phyloP scores from a whole-genome alignment of 169 alveolate genomes.

The Plasmodium berghei region DNA sequence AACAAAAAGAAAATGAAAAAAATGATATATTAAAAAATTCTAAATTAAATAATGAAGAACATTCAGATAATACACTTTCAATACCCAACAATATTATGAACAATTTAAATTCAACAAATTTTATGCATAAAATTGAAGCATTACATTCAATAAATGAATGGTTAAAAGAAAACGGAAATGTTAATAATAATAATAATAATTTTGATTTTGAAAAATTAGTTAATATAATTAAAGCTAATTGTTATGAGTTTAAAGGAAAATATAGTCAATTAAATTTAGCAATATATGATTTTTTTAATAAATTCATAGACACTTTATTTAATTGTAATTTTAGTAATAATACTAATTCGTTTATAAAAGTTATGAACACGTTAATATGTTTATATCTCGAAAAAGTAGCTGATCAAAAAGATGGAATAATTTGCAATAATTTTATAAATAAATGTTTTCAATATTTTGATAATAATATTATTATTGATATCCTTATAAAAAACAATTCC shows the following conservation, averaged over 20 bases:
- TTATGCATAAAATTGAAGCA: conserved; percentile 34
- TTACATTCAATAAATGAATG: conserved; percentile 36
- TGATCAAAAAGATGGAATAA: conserved; percentile 50
- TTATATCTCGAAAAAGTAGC: conserved; percentile 48
- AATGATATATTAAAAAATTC: not conserved
- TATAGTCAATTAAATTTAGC: conserved; percentile 34
- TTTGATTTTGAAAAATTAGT: not conserved
- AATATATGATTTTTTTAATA: conserved; percentile 38
- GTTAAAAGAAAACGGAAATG: conserved; percentile 11
- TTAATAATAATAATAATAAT: conserved; percentile 7
- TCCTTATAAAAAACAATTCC: conserved; percentile 32
- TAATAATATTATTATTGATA: conserved; percentile 41
- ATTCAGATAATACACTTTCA: not conserved
- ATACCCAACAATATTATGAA: conserved; percentile 19
- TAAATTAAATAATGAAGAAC: not conserved
- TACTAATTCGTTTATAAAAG: conserved; percentile 22
- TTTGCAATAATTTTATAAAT: conserved; percentile 50
- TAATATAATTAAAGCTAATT: conserved; percentile 32
- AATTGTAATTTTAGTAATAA: conserved; percentile 28
- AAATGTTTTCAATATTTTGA: conserved; percentile 65
- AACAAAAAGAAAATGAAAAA: not conserved
- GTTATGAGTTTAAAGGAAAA: conserved; percentile 74
- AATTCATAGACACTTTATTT: conserved; percentile 14
- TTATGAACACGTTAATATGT: conserved; percentile 20
- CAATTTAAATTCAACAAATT: conserved; percentile 6